phyloP scores from a whole-genome alignment of 371 early-diverging fungal species.

The Mucor plumbeus region DNA sequence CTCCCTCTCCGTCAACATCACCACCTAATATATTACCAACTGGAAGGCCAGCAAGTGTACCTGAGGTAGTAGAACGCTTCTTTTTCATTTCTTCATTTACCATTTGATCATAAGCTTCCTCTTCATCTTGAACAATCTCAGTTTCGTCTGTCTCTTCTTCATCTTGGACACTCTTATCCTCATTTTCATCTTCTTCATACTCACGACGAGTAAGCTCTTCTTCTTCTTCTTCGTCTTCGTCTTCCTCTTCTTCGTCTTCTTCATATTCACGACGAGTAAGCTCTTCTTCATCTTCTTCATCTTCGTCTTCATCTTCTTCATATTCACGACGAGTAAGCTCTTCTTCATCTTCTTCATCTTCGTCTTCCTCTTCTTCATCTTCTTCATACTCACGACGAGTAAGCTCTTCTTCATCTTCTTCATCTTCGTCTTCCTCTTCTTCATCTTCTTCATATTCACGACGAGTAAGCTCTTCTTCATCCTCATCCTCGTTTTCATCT shows the following conservation, averaged over 20 bases:
- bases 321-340: conserved; percentile 1
- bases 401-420: not conserved
- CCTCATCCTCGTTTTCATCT: not conserved
- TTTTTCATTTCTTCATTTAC: not conserved
- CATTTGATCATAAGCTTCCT: not conserved
- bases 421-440: conserved; percentile 3
- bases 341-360: not conserved
- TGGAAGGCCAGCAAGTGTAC: not conserved
- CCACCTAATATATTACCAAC: not conserved
- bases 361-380: not conserved
- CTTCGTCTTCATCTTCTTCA: not conserved
- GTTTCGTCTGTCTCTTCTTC: not conserved
- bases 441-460: not conserved
- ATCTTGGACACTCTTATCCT: not conserved
- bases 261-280: not conserved
- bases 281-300: not conserved
- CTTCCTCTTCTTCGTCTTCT: not conserved
- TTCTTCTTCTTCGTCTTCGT: not conserved
- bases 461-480: too few relatives aligned
- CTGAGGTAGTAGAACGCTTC: not conserved
- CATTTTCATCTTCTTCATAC: not conserved
- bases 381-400: not conserved
- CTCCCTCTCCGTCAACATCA: not conserved
- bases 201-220: conserved; percentile 3
- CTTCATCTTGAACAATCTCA: not conserved